phyloP scores from a whole-genome alignment of 495 filamentous ascomycete species.

The Talaromyces adpressus region DNA sequence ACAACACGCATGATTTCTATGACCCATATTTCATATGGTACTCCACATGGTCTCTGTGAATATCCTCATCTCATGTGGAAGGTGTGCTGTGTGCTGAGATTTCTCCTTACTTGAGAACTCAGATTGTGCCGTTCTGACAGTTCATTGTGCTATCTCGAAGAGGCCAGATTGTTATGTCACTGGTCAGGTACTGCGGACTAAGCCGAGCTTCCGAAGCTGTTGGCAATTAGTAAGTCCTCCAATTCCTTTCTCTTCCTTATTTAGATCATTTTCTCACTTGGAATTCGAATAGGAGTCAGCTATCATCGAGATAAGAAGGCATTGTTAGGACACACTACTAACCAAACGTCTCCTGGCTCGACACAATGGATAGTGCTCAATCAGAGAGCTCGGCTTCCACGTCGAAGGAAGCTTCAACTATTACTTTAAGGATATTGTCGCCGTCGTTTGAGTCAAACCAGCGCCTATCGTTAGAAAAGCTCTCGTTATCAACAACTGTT shows the following conservation, averaged over 20 bases:
- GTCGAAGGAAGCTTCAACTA: slow-evolving; percentile 10
- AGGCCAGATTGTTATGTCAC: slow-evolving; percentile 5
- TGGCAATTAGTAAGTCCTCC: neutral
- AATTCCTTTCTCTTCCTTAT: neutral
- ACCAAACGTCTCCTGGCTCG: neutral
- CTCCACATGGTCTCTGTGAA: neutral
- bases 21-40: neutral
- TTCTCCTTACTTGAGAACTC: neutral
- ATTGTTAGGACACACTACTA: neutral
- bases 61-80: neutral
- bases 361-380: neutral
- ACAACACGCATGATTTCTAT: neutral
- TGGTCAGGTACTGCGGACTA: neutral
- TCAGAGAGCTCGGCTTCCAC: neutral
- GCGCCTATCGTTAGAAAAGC: slow-evolving; percentile 43
- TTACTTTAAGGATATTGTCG: slow-evolving; percentile 59
- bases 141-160: neutral
- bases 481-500: slow-evolving; percentile 51
- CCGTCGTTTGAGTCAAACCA: slow-evolving; percentile 51
- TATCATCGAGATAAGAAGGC: neutral
- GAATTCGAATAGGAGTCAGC: neutral
- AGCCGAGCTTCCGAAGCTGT: neutral
- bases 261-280: neutral
- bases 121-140: neutral
- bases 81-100: neutral